Percentiles rank a stretch among this genome's conserved stretches.
Conservation (phyloP, 805 yeast genomes). For the Suhomyces pyralidae region DNA sequence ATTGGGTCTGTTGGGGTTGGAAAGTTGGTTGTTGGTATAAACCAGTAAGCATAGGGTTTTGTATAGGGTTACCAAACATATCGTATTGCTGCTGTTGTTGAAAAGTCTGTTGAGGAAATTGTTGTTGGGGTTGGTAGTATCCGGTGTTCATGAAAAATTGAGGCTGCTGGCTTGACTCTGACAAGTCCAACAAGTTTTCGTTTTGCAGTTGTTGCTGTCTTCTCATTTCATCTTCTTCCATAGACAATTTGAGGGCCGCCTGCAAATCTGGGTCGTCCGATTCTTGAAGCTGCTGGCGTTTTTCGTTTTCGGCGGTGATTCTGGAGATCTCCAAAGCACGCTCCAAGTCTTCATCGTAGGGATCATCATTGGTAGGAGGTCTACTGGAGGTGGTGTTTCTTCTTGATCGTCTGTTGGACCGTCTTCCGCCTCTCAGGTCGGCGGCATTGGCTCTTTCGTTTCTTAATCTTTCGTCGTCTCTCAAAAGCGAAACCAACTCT, state of each 20-base stretch:
- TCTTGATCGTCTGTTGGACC: conserved; percentile 27
- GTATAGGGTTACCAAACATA: conserved; percentile 67
- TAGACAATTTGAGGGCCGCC: conserved; percentile 65
- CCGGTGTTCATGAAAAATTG: conserved; percentile 25
- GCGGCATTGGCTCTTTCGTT: conserved; percentile 58
- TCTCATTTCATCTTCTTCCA: conserved; percentile 76
- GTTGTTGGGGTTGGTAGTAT: conserved; percentile 16
- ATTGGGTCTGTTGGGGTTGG: conserved; percentile 26
- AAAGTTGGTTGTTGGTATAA: conserved; percentile 37
- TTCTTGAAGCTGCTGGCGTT: conserved; percentile 47
- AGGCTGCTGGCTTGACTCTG: conserved; percentile 35
- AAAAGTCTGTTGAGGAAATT: background rate
- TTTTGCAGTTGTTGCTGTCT: conserved; percentile 40
- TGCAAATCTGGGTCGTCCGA: conserved; percentile 61
- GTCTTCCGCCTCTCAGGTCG: conserved; percentile 17
- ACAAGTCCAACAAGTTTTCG: conserved; percentile 53
- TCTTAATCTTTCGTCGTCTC: conserved; percentile 76
- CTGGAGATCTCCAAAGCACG: conserved; percentile 78
- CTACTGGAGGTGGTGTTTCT: conserved; percentile 14
- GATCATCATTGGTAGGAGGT: conserved; percentile 27
- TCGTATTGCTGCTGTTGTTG: conserved; percentile 46
- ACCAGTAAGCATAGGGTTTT: conserved; percentile 53
- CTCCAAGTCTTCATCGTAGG: conserved; percentile 72
- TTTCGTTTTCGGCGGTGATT: conserved; percentile 82
- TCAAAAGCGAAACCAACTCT: conserved; percentile 74